A percentile compares a stretch with the other conserved stretches of the same genome.
These are phyloP conservation scores for Phoma sp. DNA, from an alignment of 2,329 filamentous ascomycete species.

Conservation along the genomic window DNA sequence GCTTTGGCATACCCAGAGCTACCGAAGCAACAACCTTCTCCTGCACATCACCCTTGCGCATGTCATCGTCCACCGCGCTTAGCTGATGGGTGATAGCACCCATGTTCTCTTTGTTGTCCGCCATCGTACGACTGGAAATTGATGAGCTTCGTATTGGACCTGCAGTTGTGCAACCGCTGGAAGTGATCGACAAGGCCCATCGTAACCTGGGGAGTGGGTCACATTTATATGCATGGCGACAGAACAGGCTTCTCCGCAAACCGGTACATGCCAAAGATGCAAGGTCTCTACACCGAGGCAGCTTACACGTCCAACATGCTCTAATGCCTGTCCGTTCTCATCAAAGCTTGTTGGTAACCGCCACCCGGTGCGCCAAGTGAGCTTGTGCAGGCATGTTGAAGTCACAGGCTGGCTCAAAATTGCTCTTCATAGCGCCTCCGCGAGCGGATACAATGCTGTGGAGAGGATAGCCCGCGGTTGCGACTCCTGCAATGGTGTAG, in stretches of 20 bases:
- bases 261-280: conserved; percentile 6
- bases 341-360: conserved; percentile 16
- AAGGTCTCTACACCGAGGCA: conserved; percentile 26
- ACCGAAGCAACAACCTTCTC: conserved; percentile 41
- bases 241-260: conserved; percentile 35
- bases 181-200: conserved; percentile 9
- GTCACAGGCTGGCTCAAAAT: conserved; percentile 7
- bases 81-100: conserved; percentile 32
- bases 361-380: conserved; percentile 30
- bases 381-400: conserved; percentile 22
- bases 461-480: conserved; percentile 24
- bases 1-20: conserved; percentile 30
- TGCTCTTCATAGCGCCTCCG: conserved; percentile 1
- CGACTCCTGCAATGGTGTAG: conserved; percentile 18
- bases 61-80: conserved; percentile 30
- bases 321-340: conserved; percentile 23
- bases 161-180: conserved; percentile 7
- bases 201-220: conserved; percentile 25
- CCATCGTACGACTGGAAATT: conserved; percentile 17
- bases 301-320: conserved; percentile 15
- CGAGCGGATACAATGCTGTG: conserved; percentile 25
- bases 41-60: conserved; percentile 30
- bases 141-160: not conserved
- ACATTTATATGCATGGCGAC: conserved; percentile 25
- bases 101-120: conserved; percentile 28